Base-by-base conservation (phyloP, 2,329 filamentous ascomycete species). In the Plectosphaerella sp. region DNA sequence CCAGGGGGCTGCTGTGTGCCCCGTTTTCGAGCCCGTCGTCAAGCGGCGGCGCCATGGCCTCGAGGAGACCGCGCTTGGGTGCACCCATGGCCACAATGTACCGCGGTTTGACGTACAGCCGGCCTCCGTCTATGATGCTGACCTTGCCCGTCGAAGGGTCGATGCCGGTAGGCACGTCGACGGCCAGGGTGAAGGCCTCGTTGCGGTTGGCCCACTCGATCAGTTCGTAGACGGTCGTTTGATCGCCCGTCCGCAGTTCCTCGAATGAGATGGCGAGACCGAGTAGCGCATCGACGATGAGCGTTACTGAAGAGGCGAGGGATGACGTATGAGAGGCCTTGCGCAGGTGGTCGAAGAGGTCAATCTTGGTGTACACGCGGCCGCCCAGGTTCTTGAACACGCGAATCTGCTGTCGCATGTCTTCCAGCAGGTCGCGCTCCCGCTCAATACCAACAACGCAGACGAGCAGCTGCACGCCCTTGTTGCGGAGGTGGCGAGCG, bases 201-300 rank as follows among this genome's bases (percentile, higher is more conserved):
- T 87, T 89, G 57, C 91, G 87, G 65, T 97, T 97, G 3, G 91
- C 88, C 91, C 92, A 97, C 57, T 91, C 88, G 62, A 97, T 94
- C 63, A 97, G 82, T 64, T 95, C 88, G 63, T 95, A 92, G 0
- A 91, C 89, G 0, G 87, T 88, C 4, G 87, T 85, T 65, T 95
- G 90, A 58, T 96, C 89, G 15, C 88, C 87, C 2, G 86, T 88
- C 36, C 90, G 83, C 25, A 97, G 77, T 60, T 95, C 91, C 59
- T 97, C 91, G 62, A 97, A 97, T 3, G 89, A 87, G 52, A 91
- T 84, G 45, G 94, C 91, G 56, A 94, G 82, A 4, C 91, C 91
- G 5, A 99, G 82, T 12, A 97, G 75, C 2, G 91, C 92, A 66
- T 99, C 94, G 51, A 97, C 82, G 58, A 96, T 90, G 53, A 96